Conservation (phyloP, 192 early-diverging fungal genomes). For the Kickxella alabastrina region DNA sequence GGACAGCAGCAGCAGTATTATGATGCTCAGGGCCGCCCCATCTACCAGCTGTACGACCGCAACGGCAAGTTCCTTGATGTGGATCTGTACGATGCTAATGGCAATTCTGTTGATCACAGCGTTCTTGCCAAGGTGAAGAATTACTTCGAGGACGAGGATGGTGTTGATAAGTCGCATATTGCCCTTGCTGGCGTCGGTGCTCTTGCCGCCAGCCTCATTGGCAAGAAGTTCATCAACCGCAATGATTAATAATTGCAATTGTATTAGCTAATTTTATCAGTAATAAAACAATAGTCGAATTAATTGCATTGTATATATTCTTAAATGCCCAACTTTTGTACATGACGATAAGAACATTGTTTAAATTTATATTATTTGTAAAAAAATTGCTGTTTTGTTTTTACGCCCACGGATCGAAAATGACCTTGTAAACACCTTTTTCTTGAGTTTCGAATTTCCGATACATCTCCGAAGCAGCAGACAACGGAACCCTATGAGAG, state of each 20-base stretch:
- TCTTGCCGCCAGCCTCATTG: slow-evolving; percentile 11
- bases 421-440: slow-evolving; percentile 24
- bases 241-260: too few relatives aligned
- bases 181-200: slow-evolving; percentile 16
- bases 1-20: not conserved
- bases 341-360: too few relatives aligned
- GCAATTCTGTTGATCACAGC: not conserved
- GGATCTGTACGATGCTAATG: not conserved
- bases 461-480: slow-evolving; percentile 49
- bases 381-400: too few relatives aligned
- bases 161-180: slow-evolving; percentile 26
- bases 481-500: slow-evolving; percentile 45
- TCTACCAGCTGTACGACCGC: not conserved
- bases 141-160: slow-evolving; percentile 26
- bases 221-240: too few relatives aligned
- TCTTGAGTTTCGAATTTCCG: slow-evolving; percentile 41
- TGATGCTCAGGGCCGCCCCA: not conserved
- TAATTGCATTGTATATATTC: too few relatives aligned
- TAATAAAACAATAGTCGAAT: too few relatives aligned
- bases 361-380: too few relatives aligned
- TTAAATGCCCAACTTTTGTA: too few relatives aligned
- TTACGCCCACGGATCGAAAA: slow-evolving; percentile 34
- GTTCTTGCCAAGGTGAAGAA: slow-evolving; percentile 5
- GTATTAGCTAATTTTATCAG: too few relatives aligned
- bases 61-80: not conserved